phyloP scores from a whole-genome alignment of 1,284 basidiomycete genomes.

The Ustilago cynodontis region DNA sequence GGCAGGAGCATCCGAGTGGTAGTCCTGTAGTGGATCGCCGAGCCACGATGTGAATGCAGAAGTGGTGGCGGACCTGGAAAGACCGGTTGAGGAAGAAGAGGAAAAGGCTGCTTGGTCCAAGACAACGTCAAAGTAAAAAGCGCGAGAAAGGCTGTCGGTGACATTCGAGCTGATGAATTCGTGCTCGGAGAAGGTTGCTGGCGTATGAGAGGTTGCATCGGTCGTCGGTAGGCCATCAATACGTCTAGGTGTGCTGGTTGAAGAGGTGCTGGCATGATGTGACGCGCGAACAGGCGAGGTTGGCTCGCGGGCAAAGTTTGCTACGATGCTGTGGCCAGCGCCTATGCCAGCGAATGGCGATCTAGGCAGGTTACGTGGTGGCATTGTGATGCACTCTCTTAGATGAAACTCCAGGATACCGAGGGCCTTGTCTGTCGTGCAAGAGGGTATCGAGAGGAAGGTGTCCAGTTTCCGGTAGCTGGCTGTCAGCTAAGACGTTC shows the following conservation, averaged over 20 bases:
- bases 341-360: slow-evolving; percentile 48
- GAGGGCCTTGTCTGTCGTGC: too few species aligned
- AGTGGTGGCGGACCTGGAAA: slow-evolving; percentile 10
- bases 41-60: slow-evolving; percentile 52
- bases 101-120: slow-evolving; percentile 34
- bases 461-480: background rate
- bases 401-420: background rate
- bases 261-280: slow-evolving; percentile 4
- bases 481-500: background rate
- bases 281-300: slow-evolving; percentile 17
- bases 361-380: slow-evolving; percentile 29
- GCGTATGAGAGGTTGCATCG: slow-evolving; percentile 2
- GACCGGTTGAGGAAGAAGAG: slow-evolving; percentile 13
- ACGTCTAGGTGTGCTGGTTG: slow-evolving; percentile 12
- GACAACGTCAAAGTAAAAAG: slow-evolving; percentile 57
- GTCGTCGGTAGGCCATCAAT: slow-evolving; percentile 15
- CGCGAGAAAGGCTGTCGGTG: slow-evolving; percentile 46
- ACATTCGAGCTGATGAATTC: slow-evolving; percentile 37
- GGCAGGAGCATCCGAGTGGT: slow-evolving; percentile 22
- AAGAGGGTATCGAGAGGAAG: background rate
- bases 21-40: slow-evolving; percentile 54
- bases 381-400: slow-evolving; percentile 8
- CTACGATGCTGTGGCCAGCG: slow-evolving; percentile 30
- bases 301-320: slow-evolving; percentile 20
- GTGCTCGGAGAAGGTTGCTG: slow-evolving; percentile 13